Base-by-base conservation (phyloP, 805 yeast species). In the Myxozyma nipponensis region DNA sequence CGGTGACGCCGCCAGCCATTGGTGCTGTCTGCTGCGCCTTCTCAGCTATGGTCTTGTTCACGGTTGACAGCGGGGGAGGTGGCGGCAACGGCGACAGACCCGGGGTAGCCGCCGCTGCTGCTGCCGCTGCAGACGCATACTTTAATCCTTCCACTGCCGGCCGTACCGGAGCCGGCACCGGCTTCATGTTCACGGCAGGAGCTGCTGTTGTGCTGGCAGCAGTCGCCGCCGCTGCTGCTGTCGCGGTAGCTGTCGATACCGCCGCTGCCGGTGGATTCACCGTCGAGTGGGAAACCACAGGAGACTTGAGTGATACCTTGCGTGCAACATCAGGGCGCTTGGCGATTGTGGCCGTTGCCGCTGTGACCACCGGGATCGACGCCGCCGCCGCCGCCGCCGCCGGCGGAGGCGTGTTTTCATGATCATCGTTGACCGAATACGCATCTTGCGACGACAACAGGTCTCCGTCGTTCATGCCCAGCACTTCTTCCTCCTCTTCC, bases 161-260 rank as follows among this genome's bases (percentile, higher is more conserved):
- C 44, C 72, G 75, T 1, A 74, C 65, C 10, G 83, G 83, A 4
- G 77, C 69, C 2, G 77, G 68, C 1, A 83, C 81, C 1, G 84
- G 83, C 60, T 77, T 78, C 56, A 60, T 64, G 10, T 40, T 25
- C 17, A 47, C 22, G 22, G 37, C 23, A 15, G 21, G 21, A 9
- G 37, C 13, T 19, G 52, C 42, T 3, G 48, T 26, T 3, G 40
- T 9, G 5, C 42, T n/a, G 3, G 46, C 37, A 21, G 58, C 39
- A 22, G 56, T 39, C 17, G 51, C 47, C 37, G 55, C 48, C 10
- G 60, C 56, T 2, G 62, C 52, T 19, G 56, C 47, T 28, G 61
- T 22, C 34, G 54, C 32, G 4, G 60, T 47, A 15, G 57, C 53
- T 4, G 62, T 50, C 17, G 57, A 25, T 6, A 49, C 44, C 36